phyloP scores from a whole-genome alignment of 108 stramenopile species.

The Nannochloropsis gaditana region DNA sequence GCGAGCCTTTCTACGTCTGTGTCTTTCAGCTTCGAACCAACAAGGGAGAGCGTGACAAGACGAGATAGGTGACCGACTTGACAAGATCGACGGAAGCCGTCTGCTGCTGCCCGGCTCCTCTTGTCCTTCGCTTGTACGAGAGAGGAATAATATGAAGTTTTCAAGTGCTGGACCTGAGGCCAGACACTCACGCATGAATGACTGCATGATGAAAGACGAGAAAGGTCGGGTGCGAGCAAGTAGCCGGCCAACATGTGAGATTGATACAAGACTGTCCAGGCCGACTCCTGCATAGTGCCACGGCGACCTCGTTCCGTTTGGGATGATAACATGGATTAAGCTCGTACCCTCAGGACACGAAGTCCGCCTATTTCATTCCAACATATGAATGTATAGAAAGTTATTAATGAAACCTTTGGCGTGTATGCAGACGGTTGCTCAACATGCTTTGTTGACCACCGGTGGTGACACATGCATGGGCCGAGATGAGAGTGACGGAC shows the following conservation, averaged over 20 bases:
- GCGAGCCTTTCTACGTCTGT: background rate
- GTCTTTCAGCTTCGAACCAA: background rate
- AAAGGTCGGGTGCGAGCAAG: background rate
- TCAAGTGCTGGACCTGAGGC: background rate
- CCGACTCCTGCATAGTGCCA: too few species aligned
- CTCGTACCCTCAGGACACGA: too few species aligned
- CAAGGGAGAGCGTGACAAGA: background rate
- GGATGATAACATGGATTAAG: too few species aligned
- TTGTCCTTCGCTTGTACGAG: background rate
- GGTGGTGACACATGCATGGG: too few species aligned
- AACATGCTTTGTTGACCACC: too few species aligned
- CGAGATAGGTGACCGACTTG: background rate
- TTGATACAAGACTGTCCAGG: background rate
- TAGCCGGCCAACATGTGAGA: slow-evolving; percentile 14
- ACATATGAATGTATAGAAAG: too few species aligned
- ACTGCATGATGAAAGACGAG: background rate
- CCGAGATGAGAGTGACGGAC: too few species aligned
- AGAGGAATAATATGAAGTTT: background rate
- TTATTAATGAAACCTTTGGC: too few species aligned
- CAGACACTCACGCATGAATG: background rate
- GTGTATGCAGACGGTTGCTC: too few species aligned
- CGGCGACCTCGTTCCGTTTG: too few species aligned
- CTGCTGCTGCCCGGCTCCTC: background rate
- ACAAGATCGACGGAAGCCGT: background rate
- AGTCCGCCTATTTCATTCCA: too few species aligned